Base-by-base conservation (phyloP, 306 rosid species). In the Cucurbita argyrosperma region DNA sequence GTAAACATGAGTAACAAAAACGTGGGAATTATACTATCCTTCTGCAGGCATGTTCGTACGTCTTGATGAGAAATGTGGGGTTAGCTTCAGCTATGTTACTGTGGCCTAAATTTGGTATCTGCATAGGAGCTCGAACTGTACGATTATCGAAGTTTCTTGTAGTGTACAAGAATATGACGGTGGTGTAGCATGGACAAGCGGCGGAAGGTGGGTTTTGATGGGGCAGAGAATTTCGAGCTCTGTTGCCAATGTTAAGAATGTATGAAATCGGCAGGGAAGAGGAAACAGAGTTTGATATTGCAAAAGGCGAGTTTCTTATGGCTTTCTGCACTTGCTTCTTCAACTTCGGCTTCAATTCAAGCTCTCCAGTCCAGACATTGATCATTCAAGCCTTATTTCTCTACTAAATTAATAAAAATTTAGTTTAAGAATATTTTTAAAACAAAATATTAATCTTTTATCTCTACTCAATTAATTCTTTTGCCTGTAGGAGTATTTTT, bases 1-100 rank as follows among this genome's bases (percentile, higher is more conserved):
- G 84, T 30, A 49, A 86, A 78, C 87, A 83, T 82, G 54, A 76
- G 10, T 12, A 51, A n/a, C 15, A 53, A 10, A 64, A 51, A 38
- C 8, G 46, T 8, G 16, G 65, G 73, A 47, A 46, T 26, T 26
- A 61, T 8, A 47, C 18, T 13, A 26, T 26, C 14, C 35, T 14
- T 15, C 16, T 4, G 66, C 50, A 53, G 55, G 15, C 16, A 15
- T 51, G n/a, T 70, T 51, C 13, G 42, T 14, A 70, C 74, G 51
- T 35, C 30, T 51, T 14, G 15, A 70, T 26, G 57, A 12, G 54
- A 66, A 13, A 21, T 19, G 5, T 3, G 5, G 19, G 18, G 12
- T 19, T 46, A 18, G 72, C 38, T 43, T 19, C 53, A 10, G 18
- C 7, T 42, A 4, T 10, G 71, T 43, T 65, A 19, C 8, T 65